Evolutionary conservation across 352 stramenopile species (phyloP).

Genomic region (Thalassiosira livingstoniorum): DNA sequence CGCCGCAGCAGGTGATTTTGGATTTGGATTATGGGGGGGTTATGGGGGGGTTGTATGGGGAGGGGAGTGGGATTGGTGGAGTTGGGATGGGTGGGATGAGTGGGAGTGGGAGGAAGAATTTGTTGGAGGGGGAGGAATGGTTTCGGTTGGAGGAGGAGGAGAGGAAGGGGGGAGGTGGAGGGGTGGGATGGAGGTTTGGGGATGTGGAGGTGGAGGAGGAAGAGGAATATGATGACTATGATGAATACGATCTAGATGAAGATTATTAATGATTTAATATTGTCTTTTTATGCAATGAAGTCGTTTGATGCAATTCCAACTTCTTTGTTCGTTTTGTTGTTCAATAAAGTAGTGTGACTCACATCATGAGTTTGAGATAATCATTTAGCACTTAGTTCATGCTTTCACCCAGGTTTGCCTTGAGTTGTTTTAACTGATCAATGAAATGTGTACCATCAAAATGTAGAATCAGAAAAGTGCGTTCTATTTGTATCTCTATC

Average conservation of each 20-base stretch:
- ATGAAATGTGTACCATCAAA: too few species aligned
- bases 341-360: too few species aligned
- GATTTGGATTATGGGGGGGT: constrained; percentile 54
- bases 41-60: constrained; percentile 63
- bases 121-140: constrained; percentile 28
- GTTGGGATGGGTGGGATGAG: not conserved
- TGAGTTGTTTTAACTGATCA: too few species aligned
- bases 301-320: too few species aligned
- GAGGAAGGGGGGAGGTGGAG: not conserved
- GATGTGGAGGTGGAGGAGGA: constrained; percentile 20
- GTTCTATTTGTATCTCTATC: too few species aligned
- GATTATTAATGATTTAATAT: constrained; percentile 4
- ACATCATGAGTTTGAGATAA: too few species aligned
- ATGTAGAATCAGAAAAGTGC: too few species aligned
- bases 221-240: constrained; percentile 38
- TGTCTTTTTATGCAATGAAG: too few species aligned
- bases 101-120: not conserved
- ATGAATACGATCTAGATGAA: constrained; percentile 29
- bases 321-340: too few species aligned
- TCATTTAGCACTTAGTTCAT: too few species aligned
- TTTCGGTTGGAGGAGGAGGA: constrained; percentile 15
- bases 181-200: constrained; percentile 1
- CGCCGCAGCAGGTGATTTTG: constrained; percentile 81
- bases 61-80: constrained; percentile 31
- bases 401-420: too few species aligned